Evolutionary conservation across 176 grass and related monocot species (phyloP).

Genomic region (Rhynchospora tenuis): DNA sequence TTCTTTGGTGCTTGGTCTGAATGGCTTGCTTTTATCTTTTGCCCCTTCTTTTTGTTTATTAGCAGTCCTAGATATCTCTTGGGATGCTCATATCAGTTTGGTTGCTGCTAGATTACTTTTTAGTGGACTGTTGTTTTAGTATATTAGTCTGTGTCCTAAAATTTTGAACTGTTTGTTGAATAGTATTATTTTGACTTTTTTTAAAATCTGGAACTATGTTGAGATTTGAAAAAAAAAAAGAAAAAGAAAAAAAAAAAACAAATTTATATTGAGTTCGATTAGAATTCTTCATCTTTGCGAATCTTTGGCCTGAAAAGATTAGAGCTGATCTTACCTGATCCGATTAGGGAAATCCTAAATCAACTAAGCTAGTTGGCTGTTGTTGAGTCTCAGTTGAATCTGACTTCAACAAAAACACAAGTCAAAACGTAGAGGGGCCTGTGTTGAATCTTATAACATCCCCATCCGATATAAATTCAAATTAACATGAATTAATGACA

Average conservation of each 20-base stretch:
- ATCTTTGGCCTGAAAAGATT: not conserved
- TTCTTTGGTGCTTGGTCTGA: not conserved
- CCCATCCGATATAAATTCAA: not conserved
- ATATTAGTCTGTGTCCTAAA: not conserved
- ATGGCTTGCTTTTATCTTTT: not conserved
- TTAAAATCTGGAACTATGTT: not conserved
- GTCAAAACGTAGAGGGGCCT: not conserved
- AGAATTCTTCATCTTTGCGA: not conserved
- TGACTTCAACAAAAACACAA: not conserved
- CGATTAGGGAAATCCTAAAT: not conserved
- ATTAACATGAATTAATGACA: not conserved
- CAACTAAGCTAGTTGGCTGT: not conserved
- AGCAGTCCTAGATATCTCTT: not conserved
- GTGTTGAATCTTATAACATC: not conserved
- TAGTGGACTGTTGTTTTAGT: not conserved
- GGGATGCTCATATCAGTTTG: not conserved
- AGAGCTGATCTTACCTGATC: not conserved
- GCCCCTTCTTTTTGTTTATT: not conserved
- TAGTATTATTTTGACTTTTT: not conserved
- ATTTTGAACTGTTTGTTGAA: not conserved
- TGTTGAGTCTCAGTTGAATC: not conserved
- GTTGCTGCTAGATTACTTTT: not conserved
- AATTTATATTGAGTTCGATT: not conserved
- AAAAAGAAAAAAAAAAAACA: not conserved
- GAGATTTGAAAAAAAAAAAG: not conserved